Percentiles rank a stretch among this genome's conserved stretches.
Conservation (phyloP, 2,329 filamentous ascomycete genomes). For the Tolypocladium nubicola region DNA sequence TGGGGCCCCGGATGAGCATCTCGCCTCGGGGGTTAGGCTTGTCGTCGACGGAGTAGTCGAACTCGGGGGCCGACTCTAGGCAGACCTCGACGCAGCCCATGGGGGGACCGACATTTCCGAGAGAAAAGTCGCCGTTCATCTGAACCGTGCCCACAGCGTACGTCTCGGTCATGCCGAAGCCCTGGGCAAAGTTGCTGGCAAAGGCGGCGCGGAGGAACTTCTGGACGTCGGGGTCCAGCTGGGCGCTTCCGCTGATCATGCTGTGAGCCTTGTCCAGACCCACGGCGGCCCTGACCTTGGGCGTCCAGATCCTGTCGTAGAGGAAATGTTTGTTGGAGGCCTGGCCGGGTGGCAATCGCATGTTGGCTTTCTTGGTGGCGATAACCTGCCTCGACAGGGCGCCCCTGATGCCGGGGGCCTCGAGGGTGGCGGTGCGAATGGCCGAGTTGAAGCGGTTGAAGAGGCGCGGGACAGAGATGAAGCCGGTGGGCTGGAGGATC, state of each 20-base stretch:
- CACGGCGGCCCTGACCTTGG: conserved; percentile 73
- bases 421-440: conserved; percentile 67
- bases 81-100: conserved; percentile 62
- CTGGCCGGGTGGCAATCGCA: conserved; percentile 60
- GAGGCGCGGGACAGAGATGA: conserved; percentile 82
- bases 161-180: conserved; percentile 89
- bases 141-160: conserved; percentile 72
- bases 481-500: conserved; percentile 67
- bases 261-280: conserved; percentile 63
- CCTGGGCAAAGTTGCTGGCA: conserved; percentile 69
- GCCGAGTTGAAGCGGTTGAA: conserved; percentile 84
- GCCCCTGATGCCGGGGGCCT: conserved; percentile 71
- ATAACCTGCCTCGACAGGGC: conserved; percentile 72
- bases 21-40: conserved; percentile 86
- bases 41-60: conserved; percentile 84
- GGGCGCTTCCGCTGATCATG: conserved; percentile 84
- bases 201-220: conserved; percentile 81
- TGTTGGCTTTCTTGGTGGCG: conserved; percentile 65
- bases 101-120: conserved; percentile 74
- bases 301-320: conserved; percentile 82
- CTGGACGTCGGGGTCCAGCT: conserved; percentile 79
- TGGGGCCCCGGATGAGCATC: conserved; percentile 70
- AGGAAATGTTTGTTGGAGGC: conserved; percentile 71
- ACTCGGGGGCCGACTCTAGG: conserved; percentile 79
- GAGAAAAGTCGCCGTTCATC: conserved; percentile 55